Percentiles rank a stretch among this genome's conserved stretches.
phyloP scores from a whole-genome alignment of 768 basidiomycete genomes.

The Termitomyces sp. region DNA sequence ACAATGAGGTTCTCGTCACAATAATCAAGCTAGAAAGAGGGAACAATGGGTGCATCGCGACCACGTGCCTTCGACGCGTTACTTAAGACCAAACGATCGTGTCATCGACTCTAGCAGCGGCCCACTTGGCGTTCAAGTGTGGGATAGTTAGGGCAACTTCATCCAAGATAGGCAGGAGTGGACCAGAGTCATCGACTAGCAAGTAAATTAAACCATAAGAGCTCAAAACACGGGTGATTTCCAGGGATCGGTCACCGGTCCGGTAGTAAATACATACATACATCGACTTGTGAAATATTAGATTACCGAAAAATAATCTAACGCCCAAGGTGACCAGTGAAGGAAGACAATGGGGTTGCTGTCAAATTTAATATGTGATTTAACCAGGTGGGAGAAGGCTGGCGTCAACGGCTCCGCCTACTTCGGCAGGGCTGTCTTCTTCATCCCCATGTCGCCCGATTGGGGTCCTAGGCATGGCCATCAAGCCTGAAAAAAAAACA shows the following conservation, averaged over 20 bases:
- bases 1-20: conserved; percentile 7
- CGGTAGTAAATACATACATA: not conserved
- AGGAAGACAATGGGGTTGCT: not conserved
- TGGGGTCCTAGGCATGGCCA: conserved; percentile 98
- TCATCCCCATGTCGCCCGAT: conserved; percentile 45
- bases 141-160: not conserved
- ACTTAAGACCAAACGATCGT: conserved; percentile 26
- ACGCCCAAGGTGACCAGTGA: not conserved
- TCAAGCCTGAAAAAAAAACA: conserved; percentile 54
- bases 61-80: conserved; percentile 42
- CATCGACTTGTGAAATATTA: not conserved
- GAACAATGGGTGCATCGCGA: conserved; percentile 25
- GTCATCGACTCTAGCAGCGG: not conserved
- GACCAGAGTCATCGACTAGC: not conserved
- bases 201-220: not conserved
- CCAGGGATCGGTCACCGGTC: not conserved
- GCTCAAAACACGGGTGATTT: not conserved
- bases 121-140: not conserved
- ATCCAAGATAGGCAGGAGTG: not conserved
- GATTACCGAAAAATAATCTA: not conserved
- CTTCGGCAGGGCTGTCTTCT: conserved; percentile 10
- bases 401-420: conserved; percentile 70
- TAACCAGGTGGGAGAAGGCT: conserved; percentile 93
- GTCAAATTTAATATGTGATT: conserved; percentile 7
- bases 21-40: not conserved